Base-by-base conservation (phyloP, 352 stramenopile genomes). In the Elongisporangium prolatum region DNA sequence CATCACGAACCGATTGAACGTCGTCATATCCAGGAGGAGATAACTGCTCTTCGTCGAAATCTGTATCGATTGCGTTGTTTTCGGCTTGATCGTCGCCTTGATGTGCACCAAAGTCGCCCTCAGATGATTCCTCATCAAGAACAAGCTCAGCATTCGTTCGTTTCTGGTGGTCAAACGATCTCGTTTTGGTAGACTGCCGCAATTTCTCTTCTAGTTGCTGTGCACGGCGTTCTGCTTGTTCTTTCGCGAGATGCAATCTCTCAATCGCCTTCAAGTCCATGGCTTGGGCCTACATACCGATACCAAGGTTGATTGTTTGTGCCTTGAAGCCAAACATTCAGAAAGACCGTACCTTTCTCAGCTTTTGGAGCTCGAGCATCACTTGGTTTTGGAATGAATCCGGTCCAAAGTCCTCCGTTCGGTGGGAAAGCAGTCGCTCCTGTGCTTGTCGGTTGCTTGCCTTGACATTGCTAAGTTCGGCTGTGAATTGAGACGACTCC, bases 371-470 rank as follows among this genome's bases (percentile, higher is more conserved):
- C 49, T 88, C 74, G 2, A 64, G 37, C 2, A 88, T 40, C 10
- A 88, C 68, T 55, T 79, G 65, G 0, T 69, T 51, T 59, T 86
- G 69, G 48, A 88, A 88, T 17, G 67, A 68, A 16, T 63, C 59
- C 0, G 66, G 64, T 1, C 50, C 21, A 22, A 18, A 34, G 17
- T 68, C 54, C n/a, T 0, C 21, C 3, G 4, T 24, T 59, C 52
- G 6, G 59, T 20, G 1, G 10, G 50, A 51, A 57, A 50, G 20
- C 53, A 68, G 18, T 52, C 38, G 25, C 53, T 72, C 54, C 21
- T 47, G 20, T 61, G 58, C 9, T 37, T 50, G 5, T 52, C 48
- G 8, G 66, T 20, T 50, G 47, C 49, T 56, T 65, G 7, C 4
- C 25, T 21, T 21, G 18, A 4, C 48, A 8, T 6, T 56, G 2